Conservation (phyloP, 2,329 filamentous ascomycete genomes). For the Phialocephala sp. region DNA sequence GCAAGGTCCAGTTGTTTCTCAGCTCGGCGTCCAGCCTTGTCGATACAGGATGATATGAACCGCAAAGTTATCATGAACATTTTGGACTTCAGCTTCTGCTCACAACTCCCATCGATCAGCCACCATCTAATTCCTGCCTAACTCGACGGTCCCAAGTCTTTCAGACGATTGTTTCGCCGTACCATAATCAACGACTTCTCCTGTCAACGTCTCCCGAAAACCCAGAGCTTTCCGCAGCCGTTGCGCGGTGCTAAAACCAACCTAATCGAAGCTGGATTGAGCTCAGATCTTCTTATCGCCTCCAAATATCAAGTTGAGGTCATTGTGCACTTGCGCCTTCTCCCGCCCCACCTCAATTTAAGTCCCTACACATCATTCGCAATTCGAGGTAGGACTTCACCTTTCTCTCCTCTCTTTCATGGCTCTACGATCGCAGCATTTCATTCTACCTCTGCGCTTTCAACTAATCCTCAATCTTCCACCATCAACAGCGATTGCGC, state of each 20-base stretch:
- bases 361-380: conserved; percentile 6
- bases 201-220: background rate
- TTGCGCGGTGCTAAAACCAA: conserved; percentile 5
- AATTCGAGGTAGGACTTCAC: conserved; percentile 7
- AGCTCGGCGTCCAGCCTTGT: background rate
- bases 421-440: background rate
- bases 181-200: background rate
- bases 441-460: background rate
- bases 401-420: background rate
- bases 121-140: background rate
- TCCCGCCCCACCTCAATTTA: conserved; percentile 6
- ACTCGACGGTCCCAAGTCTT: background rate
- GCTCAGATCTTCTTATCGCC: conserved; percentile 9
- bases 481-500: background rate
- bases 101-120: background rate
- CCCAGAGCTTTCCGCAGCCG: background rate
- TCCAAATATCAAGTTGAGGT: background rate
- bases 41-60: background rate
- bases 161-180: background rate
- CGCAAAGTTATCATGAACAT: background rate
- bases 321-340: conserved; percentile 7
- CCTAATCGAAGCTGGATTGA: background rate
- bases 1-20: background rate
- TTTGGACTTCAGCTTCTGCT: background rate
- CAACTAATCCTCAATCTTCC: conserved; percentile 5